Conservation (phyloP, 495 filamentous ascomycete species). For the Hypoxylon perforatum region DNA sequence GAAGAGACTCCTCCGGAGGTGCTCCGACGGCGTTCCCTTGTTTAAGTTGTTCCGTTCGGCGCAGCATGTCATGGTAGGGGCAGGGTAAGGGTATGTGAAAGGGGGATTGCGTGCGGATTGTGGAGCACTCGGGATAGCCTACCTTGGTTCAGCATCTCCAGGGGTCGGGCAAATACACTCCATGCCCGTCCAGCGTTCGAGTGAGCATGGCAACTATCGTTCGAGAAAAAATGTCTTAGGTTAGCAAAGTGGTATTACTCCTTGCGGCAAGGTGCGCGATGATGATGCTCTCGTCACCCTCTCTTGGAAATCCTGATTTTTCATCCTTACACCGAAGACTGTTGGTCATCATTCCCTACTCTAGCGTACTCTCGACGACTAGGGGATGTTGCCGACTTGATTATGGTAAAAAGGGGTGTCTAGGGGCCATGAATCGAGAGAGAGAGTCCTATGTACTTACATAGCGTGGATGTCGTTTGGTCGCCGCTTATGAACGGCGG, state of each 20-base stretch:
- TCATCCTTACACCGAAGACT: not conserved
- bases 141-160: constrained; percentile 67
- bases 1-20: constrained; percentile 32
- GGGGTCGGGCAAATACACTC: constrained; percentile 61
- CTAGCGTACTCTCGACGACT: too few relatives aligned
- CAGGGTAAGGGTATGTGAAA: not conserved
- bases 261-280: too few relatives aligned
- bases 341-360: too few relatives aligned
- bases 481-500: constrained; percentile 64
- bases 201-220: constrained; percentile 62
- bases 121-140: constrained; percentile 26
- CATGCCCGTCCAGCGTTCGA: constrained; percentile 64
- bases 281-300: constrained; percentile 1
- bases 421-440: too few relatives aligned
- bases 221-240: constrained; percentile 5
- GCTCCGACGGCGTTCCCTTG: constrained; percentile 2
- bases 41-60: constrained; percentile 4
- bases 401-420: too few relatives aligned
- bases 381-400: too few relatives aligned
- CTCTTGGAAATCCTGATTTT: not conserved
- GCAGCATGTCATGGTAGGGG: constrained; percentile 1
- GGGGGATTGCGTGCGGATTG: not conserved
- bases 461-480: constrained; percentile 52
- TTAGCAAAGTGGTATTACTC: too few relatives aligned
- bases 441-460: constrained; percentile 16